phyloP scores from a whole-genome alignment of 305 asterid species.

The Solanum aculeatissimum region DNA sequence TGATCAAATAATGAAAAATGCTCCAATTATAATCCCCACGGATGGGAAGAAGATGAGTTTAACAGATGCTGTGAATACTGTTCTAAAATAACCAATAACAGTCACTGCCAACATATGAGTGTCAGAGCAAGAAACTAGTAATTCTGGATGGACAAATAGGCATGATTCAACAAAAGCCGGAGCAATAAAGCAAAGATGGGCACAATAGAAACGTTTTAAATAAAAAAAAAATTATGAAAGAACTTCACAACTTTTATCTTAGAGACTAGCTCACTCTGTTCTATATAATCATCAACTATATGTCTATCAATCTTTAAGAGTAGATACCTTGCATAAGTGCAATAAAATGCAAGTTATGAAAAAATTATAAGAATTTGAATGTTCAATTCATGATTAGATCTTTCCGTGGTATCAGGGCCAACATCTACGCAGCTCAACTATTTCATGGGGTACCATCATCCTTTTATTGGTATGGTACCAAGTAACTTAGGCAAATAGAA shows the following conservation, averaged over 20 bases:
- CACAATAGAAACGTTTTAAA: not conserved
- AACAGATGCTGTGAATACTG: not conserved
- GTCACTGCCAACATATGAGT: not conserved
- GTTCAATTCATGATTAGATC: not conserved
- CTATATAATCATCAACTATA: not conserved
- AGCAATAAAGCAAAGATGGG: not conserved
- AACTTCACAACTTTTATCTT: not conserved
- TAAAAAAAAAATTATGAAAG: not conserved
- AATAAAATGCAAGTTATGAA: not conserved
- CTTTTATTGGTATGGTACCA: not conserved
- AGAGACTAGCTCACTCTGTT: not conserved
- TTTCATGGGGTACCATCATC: not conserved
- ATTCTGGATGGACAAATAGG: not conserved
- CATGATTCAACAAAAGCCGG: not conserved
- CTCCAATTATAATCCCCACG: not conserved
- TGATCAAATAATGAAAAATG: not conserved
- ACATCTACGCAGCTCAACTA: not conserved
- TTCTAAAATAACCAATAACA: not conserved
- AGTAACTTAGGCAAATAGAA: not conserved
- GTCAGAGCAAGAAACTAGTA: not conserved
- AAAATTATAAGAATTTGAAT: not conserved
- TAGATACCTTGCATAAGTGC: not conserved
- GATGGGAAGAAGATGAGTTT: not conserved
- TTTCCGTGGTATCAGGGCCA: not conserved
- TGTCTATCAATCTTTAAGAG: not conserved